Percentiles rank a stretch among this genome's conserved stretches.
Evolutionary conservation across 768 basidiomycete species (phyloP).

Genomic region (Cystobasidium tubakii): DNA sequence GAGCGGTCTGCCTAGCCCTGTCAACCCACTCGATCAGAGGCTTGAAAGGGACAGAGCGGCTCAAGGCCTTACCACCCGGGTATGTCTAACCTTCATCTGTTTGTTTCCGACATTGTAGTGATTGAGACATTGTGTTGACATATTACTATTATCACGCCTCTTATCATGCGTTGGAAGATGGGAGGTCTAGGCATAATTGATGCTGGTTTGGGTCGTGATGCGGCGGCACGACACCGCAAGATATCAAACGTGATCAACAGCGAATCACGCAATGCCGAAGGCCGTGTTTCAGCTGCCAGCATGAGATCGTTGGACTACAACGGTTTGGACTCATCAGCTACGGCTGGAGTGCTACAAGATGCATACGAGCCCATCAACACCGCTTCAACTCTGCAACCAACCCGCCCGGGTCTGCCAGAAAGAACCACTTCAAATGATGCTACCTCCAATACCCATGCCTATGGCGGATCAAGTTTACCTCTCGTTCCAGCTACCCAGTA

Average conservation of each 20-base stretch:
- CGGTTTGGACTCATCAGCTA: background rate
- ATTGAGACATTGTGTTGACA: background rate
- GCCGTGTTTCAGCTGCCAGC: background rate
- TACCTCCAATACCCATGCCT: background rate
- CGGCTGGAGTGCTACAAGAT: constrained; percentile 15
- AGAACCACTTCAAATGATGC: background rate
- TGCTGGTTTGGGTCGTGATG: background rate
- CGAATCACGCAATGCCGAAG: background rate
- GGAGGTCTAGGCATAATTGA: constrained; percentile 13
- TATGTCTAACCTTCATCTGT: background rate
- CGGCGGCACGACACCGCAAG: background rate
- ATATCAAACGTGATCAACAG: background rate
- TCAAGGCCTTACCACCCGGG: background rate
- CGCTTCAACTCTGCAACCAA: background rate
- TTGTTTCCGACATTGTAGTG: background rate
- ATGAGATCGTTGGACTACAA: constrained; percentile 3
- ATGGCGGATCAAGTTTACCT: background rate
- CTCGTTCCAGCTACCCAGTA: background rate
- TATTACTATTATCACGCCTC: no score
- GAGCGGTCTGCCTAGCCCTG: constrained; percentile 14
- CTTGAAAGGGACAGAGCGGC: background rate
- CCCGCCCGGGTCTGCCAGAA: background rate
- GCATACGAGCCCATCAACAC: background rate
- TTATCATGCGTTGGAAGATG: background rate
- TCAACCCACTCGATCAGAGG: background rate